Evolutionary conservation across 148 eudicot genomes (phyloP), one percentile per base, ranked within the genome.

Genomic region (Limonium bicolor): DNA sequence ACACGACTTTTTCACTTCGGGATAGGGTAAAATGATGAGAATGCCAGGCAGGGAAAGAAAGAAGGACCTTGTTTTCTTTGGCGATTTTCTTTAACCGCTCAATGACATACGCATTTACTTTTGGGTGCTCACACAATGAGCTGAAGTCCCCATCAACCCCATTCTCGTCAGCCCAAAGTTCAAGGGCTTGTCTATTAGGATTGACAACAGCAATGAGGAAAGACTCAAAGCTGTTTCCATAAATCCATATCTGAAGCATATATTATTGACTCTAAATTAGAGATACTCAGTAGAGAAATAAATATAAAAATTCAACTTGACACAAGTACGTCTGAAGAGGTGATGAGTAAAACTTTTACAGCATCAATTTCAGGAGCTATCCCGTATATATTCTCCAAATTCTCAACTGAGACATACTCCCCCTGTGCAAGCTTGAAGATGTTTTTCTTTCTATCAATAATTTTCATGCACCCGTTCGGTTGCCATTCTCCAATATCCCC

Each of bases 401-500:
- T 77, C 50, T 88, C 94, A 35, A 88, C 96, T n/a, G 96, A 94
- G 41, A 88, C 96, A 64, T 88, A 88, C 67, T 88, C 96, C 45
- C 96, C 96, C 58, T 88, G 96, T 31, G 94, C 74, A 30, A 88
- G 94, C 75, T 88, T 88, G 57, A 88, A 88, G 37, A 83, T 88
- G 65, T 88, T 88, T 74, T 88, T 88, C 67, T 80, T 88, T 24
- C 94, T 78, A 59, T 88, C 96, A 47, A 88, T 70, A 27, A 88
- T 77, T 67, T 80, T 83, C 86, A 88, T 52, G 63, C 86, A 72
- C 55, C 96, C 96, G 77, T 83, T 69, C 8, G 83, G 80, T 60
- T 76, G 96, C 96, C 94, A 88, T 66, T 88, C 96, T 31, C 96
- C 96, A 77, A 88, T 58, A 59, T 88, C 96, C 51, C 96, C 96